A percentile compares a stretch with the other conserved stretches of the same genome.
phyloP scores from a whole-genome alignment of 208 protist species.

The Vickermania spadyakhi region DNA sequence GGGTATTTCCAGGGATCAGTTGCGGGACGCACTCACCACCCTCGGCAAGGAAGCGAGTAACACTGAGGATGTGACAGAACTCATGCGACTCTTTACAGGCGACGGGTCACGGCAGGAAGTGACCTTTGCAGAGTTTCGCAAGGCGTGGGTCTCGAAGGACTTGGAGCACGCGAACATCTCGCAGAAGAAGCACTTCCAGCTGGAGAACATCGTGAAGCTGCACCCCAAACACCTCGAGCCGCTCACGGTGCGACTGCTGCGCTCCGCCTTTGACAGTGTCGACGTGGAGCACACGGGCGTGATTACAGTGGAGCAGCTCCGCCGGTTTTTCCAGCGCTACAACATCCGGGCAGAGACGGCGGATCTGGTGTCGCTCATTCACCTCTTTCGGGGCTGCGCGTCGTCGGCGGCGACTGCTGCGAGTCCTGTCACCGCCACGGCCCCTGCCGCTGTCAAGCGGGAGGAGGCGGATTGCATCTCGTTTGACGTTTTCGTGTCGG shows the following conservation, averaged over 20 bases:
- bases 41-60: conserved; percentile 49
- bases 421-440: background rate
- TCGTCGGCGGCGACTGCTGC: background rate
- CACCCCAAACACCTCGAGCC: conserved; percentile 70
- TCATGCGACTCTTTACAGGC: conserved; percentile 71
- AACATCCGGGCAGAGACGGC: conserved; percentile 40
- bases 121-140: conserved; percentile 75
- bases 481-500: conserved; percentile 79
- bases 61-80: conserved; percentile 50
- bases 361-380: conserved; percentile 64
- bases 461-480: background rate
- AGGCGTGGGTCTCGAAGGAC: conserved; percentile 77
- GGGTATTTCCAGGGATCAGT: conserved; percentile 66
- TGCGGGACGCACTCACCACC: conserved; percentile 79
- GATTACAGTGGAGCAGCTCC: conserved; percentile 55
- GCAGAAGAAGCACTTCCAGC: conserved; percentile 61
- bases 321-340: conserved; percentile 53
- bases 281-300: conserved; percentile 72
- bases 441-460: background rate
- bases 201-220: conserved; percentile 70
- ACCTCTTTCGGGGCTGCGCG: conserved; percentile 31
- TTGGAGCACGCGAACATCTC: conserved; percentile 51
- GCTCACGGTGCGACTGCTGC: conserved; percentile 68
- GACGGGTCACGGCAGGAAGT: conserved; percentile 32
- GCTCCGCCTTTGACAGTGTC: conserved; percentile 77